Conservation (phyloP, 306 rosid genomes). For the Pyrus communis region DNA sequence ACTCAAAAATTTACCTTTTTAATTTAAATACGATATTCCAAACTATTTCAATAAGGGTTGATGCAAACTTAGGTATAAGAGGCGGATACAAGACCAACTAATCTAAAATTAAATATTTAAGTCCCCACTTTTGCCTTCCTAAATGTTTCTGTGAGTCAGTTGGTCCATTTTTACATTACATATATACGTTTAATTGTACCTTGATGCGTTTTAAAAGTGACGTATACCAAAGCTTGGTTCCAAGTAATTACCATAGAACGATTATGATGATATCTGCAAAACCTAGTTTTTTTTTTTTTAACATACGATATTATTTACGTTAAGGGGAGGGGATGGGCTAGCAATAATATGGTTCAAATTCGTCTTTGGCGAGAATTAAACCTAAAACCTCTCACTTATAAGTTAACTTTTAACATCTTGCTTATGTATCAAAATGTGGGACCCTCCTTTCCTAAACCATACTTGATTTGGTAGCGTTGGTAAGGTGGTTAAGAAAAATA, state of each 20-base stretch:
- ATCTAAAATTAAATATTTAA: background rate
- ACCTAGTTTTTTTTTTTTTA: background rate
- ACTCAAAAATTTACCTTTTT: background rate
- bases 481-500: constrained; percentile 46
- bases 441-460: constrained; percentile 16
- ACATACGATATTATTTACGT: too few relatives aligned
- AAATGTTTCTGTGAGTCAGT: too few relatives aligned
- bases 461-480: constrained; percentile 24
- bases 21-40: too few relatives aligned
- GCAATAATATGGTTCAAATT: too few relatives aligned
- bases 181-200: background rate
- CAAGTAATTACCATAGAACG: background rate
- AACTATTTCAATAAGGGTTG: background rate
- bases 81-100: too few relatives aligned
- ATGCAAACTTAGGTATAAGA: too few relatives aligned
- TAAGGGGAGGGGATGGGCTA: too few relatives aligned
- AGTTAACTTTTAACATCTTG: background rate
- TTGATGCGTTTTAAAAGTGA: background rate
- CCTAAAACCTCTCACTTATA: too few relatives aligned
- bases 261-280: background rate
- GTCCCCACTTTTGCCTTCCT: background rate
- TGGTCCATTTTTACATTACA: background rate
- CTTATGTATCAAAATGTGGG: background rate
- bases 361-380: too few relatives aligned
- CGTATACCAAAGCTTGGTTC: background rate